Conservation (phyloP, 805 yeast genomes). For the Candida dajiaensis region DNA sequence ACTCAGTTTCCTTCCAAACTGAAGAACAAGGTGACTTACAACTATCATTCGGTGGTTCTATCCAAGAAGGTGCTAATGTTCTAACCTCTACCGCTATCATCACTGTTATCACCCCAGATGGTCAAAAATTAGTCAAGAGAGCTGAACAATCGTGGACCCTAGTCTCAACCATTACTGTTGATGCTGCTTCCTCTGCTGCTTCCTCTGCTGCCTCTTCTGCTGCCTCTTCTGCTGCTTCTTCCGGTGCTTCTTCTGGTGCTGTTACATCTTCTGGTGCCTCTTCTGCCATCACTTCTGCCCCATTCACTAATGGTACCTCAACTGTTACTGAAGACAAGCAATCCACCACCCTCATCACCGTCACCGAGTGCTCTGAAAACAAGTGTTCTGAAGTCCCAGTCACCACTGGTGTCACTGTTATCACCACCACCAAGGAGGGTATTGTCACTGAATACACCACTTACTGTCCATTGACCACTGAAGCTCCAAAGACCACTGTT, state of each 20-base stretch:
- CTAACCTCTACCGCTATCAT: constrained; percentile 2
- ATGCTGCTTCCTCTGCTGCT: neutral
- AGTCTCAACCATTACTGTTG: neutral
- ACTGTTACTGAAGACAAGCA: neutral
- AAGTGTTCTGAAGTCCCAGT: neutral
- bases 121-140: constrained; percentile 1
- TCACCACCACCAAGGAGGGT: constrained; percentile 1
- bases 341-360: neutral
- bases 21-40: neutral
- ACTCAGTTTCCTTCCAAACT: no score
- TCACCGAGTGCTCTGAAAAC: neutral
- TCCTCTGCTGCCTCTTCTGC: neutral
- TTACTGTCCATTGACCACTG: constrained; percentile 7
- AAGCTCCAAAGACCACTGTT: neutral
- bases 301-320: neutral
- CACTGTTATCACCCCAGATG: constrained; percentile 1
- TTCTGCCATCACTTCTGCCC: neutral
- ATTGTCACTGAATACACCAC: constrained; percentile 4
- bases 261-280: neutral
- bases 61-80: neutral
- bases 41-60: neutral
- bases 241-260: neutral
- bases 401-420: constrained; percentile 2
- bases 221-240: neutral
- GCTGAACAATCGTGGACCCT: neutral